These are phyloP conservation scores for Candida sp. DNA, from an alignment of 1,139 yeast genomes.

Conservation along the genomic window DNA sequence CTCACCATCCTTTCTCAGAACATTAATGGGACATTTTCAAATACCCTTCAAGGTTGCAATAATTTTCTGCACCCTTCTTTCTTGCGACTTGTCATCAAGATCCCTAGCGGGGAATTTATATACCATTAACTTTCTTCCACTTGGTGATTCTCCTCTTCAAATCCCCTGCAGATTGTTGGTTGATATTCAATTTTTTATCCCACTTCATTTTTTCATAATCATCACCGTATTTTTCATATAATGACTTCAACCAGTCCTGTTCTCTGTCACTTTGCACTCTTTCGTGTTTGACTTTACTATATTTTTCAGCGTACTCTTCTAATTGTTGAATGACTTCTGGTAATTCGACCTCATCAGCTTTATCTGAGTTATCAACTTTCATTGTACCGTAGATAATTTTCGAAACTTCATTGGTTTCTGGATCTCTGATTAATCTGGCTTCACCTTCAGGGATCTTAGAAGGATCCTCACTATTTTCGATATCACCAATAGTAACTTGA, in stretches of 20 bases:
- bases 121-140: conserved; percentile 53
- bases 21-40: too few species aligned
- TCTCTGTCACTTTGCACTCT: conserved; percentile 72
- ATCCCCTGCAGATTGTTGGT: conserved; percentile 86
- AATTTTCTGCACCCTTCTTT: too few species aligned
- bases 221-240: conserved; percentile 81
- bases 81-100: background rate
- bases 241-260: conserved; percentile 60
- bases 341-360: conserved; percentile 23
- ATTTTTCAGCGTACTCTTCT: conserved; percentile 58
- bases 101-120: conserved; percentile 1
- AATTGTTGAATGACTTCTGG: conserved; percentile 63
- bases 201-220: conserved; percentile 88
- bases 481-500: conserved; percentile 31
- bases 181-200: conserved; percentile 81
- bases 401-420: conserved; percentile 63
- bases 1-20: too few species aligned
- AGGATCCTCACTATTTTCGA: conserved; percentile 47
- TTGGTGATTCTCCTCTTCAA: conserved; percentile 62
- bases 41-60: too few species aligned
- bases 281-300: conserved; percentile 44
- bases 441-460: conserved; percentile 70
- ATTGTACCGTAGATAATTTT: conserved; percentile 70
- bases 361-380: conserved; percentile 19
- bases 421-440: conserved; percentile 75